Base-by-base conservation (phyloP, 768 basidiomycete genomes). In the Kwoniella europaea region DNA sequence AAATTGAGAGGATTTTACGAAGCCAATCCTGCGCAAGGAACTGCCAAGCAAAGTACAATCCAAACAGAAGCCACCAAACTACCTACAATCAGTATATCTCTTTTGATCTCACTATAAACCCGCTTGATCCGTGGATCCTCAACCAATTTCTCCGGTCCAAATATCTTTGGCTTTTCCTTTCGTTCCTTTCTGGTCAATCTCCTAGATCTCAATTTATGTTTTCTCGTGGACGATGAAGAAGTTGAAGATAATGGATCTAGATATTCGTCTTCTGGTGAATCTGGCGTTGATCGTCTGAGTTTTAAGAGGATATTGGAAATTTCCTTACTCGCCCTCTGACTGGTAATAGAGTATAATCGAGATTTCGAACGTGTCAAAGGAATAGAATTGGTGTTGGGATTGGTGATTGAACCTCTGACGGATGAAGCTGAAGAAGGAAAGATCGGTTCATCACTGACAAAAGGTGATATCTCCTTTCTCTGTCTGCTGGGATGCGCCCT, bases 21-120 rank as follows among this genome's bases (percentile, higher is more conserved):
- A 41, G 67, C 65, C 27, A 76, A 42, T 10, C 72, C 76, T 41
- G 43, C 56, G 18, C 72, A 73, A 9, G 80, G 80, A 16, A 80
- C 74, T 22, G 80, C 80, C 13, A 82, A 70, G 69, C 75, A 79
- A 18, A 80, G 15, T 41, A 66, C 73, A 6, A 76, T 63, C 75
- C 77, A 80, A 18, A 72, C 52, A 5, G 68, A 44, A 24, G 46
- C 71, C 22, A 65, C 60, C 15, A 73, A n/a, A 1, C 42, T 52
- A 3, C 76, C 80, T 24, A 80, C 76, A 27, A 79, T 55, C 42
- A 79, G 55, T 20, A 82, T 82, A 66, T 82, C 79, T 27, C 75
- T 64, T 20, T 77, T 65, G 52, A 80, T 72, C 13, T 73, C 66
- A 20, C 66, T 52, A 54, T 72, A 74, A n/a, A 79, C 20, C 22